Conservation (phyloP, 129 eudicot genomes). For the Mikania micrantha region DNA sequence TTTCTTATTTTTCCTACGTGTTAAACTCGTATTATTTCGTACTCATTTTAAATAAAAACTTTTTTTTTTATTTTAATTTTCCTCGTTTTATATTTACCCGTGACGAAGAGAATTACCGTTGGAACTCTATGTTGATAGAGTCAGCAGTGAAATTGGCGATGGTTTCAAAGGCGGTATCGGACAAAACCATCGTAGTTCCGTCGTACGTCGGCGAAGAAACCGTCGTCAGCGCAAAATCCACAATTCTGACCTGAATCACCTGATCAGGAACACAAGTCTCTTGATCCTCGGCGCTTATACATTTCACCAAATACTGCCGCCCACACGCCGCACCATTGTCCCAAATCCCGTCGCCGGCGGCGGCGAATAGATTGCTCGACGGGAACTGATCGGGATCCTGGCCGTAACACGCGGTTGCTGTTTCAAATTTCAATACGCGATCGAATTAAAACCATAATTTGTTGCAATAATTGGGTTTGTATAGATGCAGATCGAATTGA, state of each 20-base stretch:
- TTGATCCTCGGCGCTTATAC: constrained; percentile 40
- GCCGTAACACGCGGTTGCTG: constrained; percentile 58
- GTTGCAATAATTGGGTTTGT: neutral
- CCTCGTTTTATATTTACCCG: too few relatives aligned
- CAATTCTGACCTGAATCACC: constrained; percentile 46
- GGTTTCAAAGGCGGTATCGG: constrained; percentile 40
- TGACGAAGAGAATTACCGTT: constrained; percentile 32
- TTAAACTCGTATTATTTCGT: too few relatives aligned
- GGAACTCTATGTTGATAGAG: constrained; percentile 50
- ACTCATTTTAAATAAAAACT: too few relatives aligned
- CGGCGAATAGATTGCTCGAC: constrained; percentile 54
- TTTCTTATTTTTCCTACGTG: too few relatives aligned
- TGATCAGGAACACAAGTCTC: constrained; percentile 29
- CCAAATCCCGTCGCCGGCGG: constrained; percentile 73
- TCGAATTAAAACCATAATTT: neutral
- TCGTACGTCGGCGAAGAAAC: constrained; percentile 18
- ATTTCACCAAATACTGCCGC: constrained; percentile 55
- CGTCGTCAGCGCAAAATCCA: constrained; percentile 32
- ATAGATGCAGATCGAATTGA: neutral
- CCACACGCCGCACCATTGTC: constrained; percentile 79
- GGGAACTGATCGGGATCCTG: constrained; percentile 60
- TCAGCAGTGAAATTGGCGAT: constrained; percentile 29
- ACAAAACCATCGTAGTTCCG: constrained; percentile 46
- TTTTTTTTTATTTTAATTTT: too few relatives aligned
- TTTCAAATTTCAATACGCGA: neutral